Base-by-base conservation (phyloP, 2,329 filamentous ascomycete genomes). In the Cryphonectria naterciae region DNA sequence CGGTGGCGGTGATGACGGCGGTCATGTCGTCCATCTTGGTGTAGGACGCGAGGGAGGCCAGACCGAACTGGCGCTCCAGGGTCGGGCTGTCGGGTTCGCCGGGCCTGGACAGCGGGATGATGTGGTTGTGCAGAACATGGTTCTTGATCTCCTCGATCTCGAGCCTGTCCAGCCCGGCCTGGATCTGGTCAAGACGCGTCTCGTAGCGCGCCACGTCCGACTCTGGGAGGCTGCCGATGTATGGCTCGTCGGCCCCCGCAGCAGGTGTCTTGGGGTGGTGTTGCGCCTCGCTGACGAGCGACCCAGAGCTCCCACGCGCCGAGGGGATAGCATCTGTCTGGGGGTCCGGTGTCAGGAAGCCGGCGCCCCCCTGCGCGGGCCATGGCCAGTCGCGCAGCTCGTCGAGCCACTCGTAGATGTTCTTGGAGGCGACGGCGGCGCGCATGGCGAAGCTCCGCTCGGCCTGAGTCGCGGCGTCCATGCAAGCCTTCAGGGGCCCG, bases 141-240 rank as follows among this genome's bases (percentile, higher is more conserved):
- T 88, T 89, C 83, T 99, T 98, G 78, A 99, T 90, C 74, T 97
- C 94, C 77, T 98, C 93, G 54, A 97, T 84, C 68, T 93, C 88
- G 67, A 96, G 83, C 54, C 88, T 86, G 69, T 92, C 88, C 82
- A 96, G 83, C 70, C 90, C 89, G 61, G 86, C 84, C 19, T 84
- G 86, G 71, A 98, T 97, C 74, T 92, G 88, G 68, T 93, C 91
- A 17, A 97, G 85, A 54, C 95, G 89, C 70, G 80, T 82, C 76
- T 96, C 92, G 79, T 96, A 95, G 65, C 83, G 82, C 63, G 86
- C 81, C 1, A 97, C 89, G 52, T 92, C 85, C 22, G 84, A 80
- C 2, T 87, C 86, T 0, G 88, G 87, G 49, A 98, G 81, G 77
- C 92, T 92, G 6, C 95, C 95, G 80, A 91, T 88, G 79, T 91